Evolutionary conservation across 2,329 filamentous ascomycete species (phyloP).

Genomic region (Emergomyces orientalis): DNA sequence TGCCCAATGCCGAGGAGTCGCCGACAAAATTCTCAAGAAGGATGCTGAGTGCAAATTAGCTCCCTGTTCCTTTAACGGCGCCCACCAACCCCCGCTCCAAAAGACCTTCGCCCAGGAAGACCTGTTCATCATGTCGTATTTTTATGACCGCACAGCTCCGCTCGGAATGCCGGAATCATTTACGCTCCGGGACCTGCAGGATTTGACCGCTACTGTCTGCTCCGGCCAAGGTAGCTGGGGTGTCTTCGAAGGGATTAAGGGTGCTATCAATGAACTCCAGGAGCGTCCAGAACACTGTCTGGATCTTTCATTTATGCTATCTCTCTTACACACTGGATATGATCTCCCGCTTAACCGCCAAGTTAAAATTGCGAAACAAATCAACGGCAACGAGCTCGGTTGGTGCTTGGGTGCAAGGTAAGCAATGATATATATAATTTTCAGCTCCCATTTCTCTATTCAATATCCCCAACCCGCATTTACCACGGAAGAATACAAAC

Average conservation of each 20-base stretch:
- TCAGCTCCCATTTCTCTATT: not conserved
- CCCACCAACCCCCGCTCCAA: slow-evolving; percentile 83
- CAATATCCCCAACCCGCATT: not conserved
- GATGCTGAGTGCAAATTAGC: slow-evolving; percentile 69
- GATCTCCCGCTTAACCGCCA: slow-evolving; percentile 96
- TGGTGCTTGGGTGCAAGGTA: slow-evolving; percentile 97
- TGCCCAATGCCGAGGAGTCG: slow-evolving; percentile 79
- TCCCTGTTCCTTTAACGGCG: slow-evolving; percentile 97
- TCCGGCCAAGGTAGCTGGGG: slow-evolving; percentile 68
- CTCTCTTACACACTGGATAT: slow-evolving; percentile 86
- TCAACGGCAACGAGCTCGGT: slow-evolving; percentile 89
- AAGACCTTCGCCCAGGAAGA: slow-evolving; percentile 91
- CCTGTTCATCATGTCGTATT: slow-evolving; percentile 95
- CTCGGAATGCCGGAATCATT: slow-evolving; percentile 98
- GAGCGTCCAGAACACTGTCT: slow-evolving; percentile 85
- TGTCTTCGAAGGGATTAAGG: slow-evolving; percentile 65
- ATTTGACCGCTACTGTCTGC: slow-evolving; percentile 77
- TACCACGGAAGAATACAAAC: not conserved
- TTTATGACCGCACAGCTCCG: slow-evolving; percentile 87
- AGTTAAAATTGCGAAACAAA: slow-evolving; percentile 98
- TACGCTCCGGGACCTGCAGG: slow-evolving; percentile 79
- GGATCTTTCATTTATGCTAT: slow-evolving; percentile 94
- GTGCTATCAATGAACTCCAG: slow-evolving; percentile 68
- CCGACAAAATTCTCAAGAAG: slow-evolving; percentile 86
- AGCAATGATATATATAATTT: slow-evolving; percentile 26